Conservation (phyloP, 2,329 filamentous ascomycete genomes). For the Ophiosphaerella narmari region DNA sequence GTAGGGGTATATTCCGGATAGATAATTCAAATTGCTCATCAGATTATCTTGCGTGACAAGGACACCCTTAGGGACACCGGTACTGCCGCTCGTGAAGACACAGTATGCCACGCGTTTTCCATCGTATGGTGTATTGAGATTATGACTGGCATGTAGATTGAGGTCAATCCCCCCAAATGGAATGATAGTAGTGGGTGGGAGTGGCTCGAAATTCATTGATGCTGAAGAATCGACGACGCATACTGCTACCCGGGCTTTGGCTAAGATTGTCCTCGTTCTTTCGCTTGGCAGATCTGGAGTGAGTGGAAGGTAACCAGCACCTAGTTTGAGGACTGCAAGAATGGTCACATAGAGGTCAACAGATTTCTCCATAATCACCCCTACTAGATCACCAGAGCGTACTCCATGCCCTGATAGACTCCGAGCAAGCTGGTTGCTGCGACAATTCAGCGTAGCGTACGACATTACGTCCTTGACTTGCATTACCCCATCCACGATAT, state of each 20-base stretch:
- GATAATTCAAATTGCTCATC: constrained; percentile 71
- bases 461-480: constrained; percentile 56
- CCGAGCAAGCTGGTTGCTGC: constrained; percentile 67
- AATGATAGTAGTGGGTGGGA: constrained; percentile 19
- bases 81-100: constrained; percentile 84
- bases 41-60: constrained; percentile 76
- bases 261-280: constrained; percentile 65
- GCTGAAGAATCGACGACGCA: constrained; percentile 48
- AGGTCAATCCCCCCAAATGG: constrained; percentile 41
- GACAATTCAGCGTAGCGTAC: constrained; percentile 67
- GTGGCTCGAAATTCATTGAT: constrained; percentile 9
- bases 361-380: constrained; percentile 79
- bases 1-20: constrained; percentile 69
- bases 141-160: constrained; percentile 37
- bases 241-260: constrained; percentile 60
- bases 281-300: constrained; percentile 70
- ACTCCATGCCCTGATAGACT: constrained; percentile 57
- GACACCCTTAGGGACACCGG: constrained; percentile 79
- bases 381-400: constrained; percentile 63
- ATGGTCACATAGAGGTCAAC: constrained; percentile 73
- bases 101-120: constrained; percentile 69
- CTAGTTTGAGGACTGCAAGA: constrained; percentile 73
- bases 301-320: constrained; percentile 80
- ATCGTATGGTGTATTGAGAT: constrained; percentile 47
- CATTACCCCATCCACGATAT: constrained; percentile 46